Base-by-base conservation (phyloP, 169 alveolate species). In the Plasmodium knowlesi region DNA sequence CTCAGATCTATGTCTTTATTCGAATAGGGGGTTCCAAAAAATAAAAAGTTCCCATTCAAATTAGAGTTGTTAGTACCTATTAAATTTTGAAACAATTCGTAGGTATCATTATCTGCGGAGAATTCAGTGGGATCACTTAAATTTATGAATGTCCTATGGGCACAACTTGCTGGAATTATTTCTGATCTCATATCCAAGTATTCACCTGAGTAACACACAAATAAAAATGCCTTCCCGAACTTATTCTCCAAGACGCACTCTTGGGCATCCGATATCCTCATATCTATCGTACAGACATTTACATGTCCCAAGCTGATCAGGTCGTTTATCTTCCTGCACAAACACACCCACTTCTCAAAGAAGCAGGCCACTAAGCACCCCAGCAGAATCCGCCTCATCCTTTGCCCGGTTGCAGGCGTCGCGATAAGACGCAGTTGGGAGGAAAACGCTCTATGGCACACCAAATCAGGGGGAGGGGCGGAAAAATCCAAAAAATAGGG, bases 221-320 rank as follows among this genome's bases (percentile, higher is more conserved):
- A 84, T 84, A 84, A 41, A 16, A 84, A 46, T 41, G 79, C 53
- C 30, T 84, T 84, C 10, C 92, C 92, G 78, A 84, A 84, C 39
- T 84, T 84, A 71, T 84, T 84, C 12, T 84, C 74, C 61, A 84
- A 39, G 41, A 84, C 73, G 30, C 92, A 84, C 78, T 84, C 92
- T 30, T 84, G 78, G 28, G 46, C 79, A 25, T 84, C 92, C 4
- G 50, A 84, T 72, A 76, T 37, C 19, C 16, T 72, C 16, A 19
- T 53, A 46, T 84, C 79, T 50, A 84, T 50, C 5, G 5, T 1
- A n/a, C 92, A 84, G 10, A 84, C 34, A 0, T 84, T 28, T 10
- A 84, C 41, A 39, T 84, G 37, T 14, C 92, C 92, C 5, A 84
- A 46, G 19, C 28, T 84, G 32, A 43, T 14, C 22, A 72, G 41